Evolutionary conservation across 2,329 filamentous ascomycete genomes (phyloP), one percentile per base, ranked within the genome.

Genomic region (Cercospora berteroae): DNA sequence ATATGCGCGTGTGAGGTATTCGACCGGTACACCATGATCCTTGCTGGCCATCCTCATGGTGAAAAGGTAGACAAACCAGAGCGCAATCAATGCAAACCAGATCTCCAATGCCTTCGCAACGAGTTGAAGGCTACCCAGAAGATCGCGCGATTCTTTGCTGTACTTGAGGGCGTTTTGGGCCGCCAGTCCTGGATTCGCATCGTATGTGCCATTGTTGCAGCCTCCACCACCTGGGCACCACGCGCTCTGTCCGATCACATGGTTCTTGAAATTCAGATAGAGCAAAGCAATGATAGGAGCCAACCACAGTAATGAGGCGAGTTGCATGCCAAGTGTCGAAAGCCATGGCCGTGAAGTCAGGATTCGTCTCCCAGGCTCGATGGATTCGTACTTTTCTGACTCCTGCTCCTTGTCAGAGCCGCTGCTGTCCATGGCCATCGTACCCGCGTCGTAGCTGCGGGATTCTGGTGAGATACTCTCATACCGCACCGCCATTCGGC

Each of bases 71-170:
- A 77, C 70, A 18, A 78, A 69, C 44, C 66, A 71, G 20, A 68
- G 64, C 9, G 74, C 73, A 33, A 78, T 71, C 29, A 76, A 42
- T 2, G 66, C 66, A 67, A 78, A 78, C 76, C 76, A 77, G 44
- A 78, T 68, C 62, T 78, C 76, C 0, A 78, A 66, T 2, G 69
- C 71, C 62, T 78, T 77, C 1, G 76, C 71, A 7, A 72, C 74
- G 8, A 78, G 68, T 61, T 77, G 76, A 10, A 78, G 69, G 2
- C 65, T 69, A n/a, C 76, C 76, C 5, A 77, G 65, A 0, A 76
- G 44, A 52, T 77, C 44, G 5, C 23, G 36, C 10, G 36, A 48
- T 20, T 61, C 36, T 12, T 31, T 29, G 39, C 13, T 31, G 39
- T 61, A 50, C 39, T 25, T 31, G 12, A 31, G 13, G 13, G 59